Evolutionary conservation across 352 stramenopile genomes (phyloP).

Genomic region (Pythium plurisporium): DNA sequence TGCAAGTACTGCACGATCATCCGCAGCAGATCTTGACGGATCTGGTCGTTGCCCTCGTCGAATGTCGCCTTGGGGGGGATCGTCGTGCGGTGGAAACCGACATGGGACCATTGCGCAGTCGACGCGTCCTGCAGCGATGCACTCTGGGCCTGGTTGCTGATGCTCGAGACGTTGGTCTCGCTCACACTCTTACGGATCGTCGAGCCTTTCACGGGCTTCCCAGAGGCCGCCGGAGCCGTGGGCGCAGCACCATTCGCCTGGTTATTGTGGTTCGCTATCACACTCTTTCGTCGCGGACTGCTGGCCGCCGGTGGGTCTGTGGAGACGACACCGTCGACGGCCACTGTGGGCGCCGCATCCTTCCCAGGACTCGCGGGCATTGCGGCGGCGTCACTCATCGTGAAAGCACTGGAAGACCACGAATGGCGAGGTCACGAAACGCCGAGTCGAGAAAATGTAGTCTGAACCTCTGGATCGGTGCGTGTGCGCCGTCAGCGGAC

Average conservation of each 20-base stretch:
- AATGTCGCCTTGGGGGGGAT: slow-evolving; percentile 81
- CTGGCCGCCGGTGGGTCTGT: neutral
- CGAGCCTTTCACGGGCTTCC: neutral
- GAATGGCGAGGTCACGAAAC: too few species aligned
- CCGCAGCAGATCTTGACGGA: slow-evolving; percentile 77
- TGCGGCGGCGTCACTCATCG: slow-evolving; percentile 4
- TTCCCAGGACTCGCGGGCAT: neutral
- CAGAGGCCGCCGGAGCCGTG: neutral
- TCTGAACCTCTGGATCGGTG: too few species aligned
- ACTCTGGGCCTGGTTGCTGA: neutral
- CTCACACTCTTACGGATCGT: slow-evolving; percentile 25
- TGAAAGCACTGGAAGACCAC: too few species aligned
- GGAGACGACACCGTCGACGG: neutral
- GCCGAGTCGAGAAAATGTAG: too few species aligned
- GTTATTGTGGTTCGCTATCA: neutral
- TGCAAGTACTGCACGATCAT: slow-evolving; percentile 88
- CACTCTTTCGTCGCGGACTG: neutral
- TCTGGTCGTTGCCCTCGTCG: slow-evolving; percentile 60
- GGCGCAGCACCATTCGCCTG: neutral
- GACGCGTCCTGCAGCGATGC: neutral
- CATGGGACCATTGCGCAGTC: slow-evolving; percentile 53
- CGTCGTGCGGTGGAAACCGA: slow-evolving; percentile 80
- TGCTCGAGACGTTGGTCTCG: slow-evolving; percentile 11
- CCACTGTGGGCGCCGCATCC: neutral
- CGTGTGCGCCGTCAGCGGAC: too few species aligned